Base-by-base conservation (phyloP, 495 filamentous ascomycete species). In the Parachaetomium inaequale region DNA sequence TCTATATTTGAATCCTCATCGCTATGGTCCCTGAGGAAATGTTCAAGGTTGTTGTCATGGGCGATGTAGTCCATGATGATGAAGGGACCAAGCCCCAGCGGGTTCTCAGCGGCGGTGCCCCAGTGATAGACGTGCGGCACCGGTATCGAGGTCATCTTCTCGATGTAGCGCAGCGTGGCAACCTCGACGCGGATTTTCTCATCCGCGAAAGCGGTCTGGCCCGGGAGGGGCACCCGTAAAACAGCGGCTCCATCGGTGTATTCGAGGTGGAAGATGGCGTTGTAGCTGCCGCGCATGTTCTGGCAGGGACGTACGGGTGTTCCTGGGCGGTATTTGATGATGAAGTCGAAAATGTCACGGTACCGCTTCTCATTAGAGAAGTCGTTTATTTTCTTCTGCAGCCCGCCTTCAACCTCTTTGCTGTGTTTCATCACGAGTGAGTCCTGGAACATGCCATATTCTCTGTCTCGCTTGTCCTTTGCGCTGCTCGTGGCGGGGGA, bases 41-140 rank as follows among this genome's bases (percentile, higher is more conserved):
- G 55, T n/a, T 63, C 66, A 56, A 81, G 69, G 7, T 50, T 70
- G 19, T 50, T 55, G 5, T 68, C 32, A 59, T 79, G 68, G 8
- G 75, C 63, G 25, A 80, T 67, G 61, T 78, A 78, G 14, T 79
- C 73, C 70, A 80, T 78, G 43, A 82, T 77, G 42, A 82, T 77
- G 64, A 79, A 82, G 2, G 79, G 77, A 8, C 76, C 72, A 45
- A 81, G 36, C 2, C 69, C 64, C 8, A 59, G 62, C 1, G 72
- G 70, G 32, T 71, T 71, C 52, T 73, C 65, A 1, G 55, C 65
- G 25, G 68, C 66, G 5, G 62, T 67, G 6, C 71, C 75, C 46
- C 63, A 77, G 55, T 72, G 67, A 19, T 74, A 70, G 38, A 81
- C 52, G 46, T 62, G 66, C 14, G 79, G 74, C 12, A 80, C 63